phyloP scores from a whole-genome alignment of 1,284 basidiomycete species.

The Sanguinoderma infundibulare region DNA sequence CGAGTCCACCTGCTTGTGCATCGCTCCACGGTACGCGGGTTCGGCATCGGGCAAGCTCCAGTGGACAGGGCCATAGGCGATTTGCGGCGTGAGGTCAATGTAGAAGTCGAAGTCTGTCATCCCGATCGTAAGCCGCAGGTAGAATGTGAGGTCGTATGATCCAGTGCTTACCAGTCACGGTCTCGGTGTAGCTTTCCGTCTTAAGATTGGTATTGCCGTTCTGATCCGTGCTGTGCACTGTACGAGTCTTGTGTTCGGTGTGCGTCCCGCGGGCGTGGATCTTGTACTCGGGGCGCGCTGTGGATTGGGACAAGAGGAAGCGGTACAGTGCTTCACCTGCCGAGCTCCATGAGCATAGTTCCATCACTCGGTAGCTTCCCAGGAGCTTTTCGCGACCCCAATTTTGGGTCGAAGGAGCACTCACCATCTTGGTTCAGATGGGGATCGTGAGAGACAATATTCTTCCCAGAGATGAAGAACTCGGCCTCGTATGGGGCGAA shows the following conservation, averaged over 20 bases:
- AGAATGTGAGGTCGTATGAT: background rate
- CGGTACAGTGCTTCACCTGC: slow-evolving; percentile 75
- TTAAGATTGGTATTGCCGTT: slow-evolving; percentile 44
- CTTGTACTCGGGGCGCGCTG: slow-evolving; percentile 49
- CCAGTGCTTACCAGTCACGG: slow-evolving; percentile 39
- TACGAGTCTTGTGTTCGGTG: slow-evolving; percentile 53
- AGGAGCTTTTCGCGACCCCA: background rate
- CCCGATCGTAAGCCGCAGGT: background rate
- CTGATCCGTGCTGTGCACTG: slow-evolving; percentile 46
- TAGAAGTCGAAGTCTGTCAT: slow-evolving; percentile 63
- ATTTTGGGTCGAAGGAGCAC: slow-evolving; percentile 14
- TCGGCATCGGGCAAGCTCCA: slow-evolving; percentile 41
- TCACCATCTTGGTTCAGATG: slow-evolving; percentile 75
- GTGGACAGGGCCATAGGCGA: slow-evolving; percentile 34
- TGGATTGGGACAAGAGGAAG: slow-evolving; percentile 65
- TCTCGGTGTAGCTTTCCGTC: slow-evolving; percentile 59
- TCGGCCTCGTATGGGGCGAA: slow-evolving; percentile 70
- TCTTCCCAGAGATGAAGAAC: slow-evolving; percentile 54
- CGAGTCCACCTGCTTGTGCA: slow-evolving; percentile 33
- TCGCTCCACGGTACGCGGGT: slow-evolving; percentile 40
- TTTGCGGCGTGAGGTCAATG: slow-evolving; percentile 49
- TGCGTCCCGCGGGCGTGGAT: slow-evolving; percentile 64
- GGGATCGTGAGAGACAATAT: slow-evolving; percentile 69
- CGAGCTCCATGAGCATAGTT: slow-evolving; percentile 33
- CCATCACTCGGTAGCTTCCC: background rate